Percentiles rank a stretch among this genome's conserved stretches.
phyloP scores from a whole-genome alignment of 2,329 filamentous ascomycete genomes.

The Endothia cerciana region DNA sequence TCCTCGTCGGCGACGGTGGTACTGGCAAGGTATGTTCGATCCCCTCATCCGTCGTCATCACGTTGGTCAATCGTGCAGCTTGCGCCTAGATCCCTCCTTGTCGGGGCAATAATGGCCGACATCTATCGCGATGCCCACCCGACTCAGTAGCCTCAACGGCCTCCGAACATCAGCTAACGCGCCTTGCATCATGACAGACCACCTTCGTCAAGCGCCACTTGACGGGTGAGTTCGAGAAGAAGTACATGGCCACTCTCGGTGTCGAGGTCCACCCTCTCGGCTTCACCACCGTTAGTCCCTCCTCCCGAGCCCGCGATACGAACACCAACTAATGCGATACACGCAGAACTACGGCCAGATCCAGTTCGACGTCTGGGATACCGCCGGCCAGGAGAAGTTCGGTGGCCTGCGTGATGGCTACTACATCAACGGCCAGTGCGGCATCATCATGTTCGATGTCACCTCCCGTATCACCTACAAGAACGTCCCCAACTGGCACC shows the following conservation, averaged over 20 bases:
- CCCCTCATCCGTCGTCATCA: constrained; percentile 26
- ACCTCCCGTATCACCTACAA: constrained; percentile 99
- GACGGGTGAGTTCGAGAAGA: constrained; percentile 99
- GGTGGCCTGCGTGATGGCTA: constrained; percentile 98
- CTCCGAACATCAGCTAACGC: constrained; percentile 18
- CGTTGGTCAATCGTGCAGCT: constrained; percentile 27
- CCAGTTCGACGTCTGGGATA: constrained; percentile 99
- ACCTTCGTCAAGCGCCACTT: constrained; percentile 99
- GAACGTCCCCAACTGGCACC: constrained; percentile 99
- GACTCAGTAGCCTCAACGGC: constrained; percentile 15
- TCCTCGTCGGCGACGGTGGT: constrained; percentile 98
- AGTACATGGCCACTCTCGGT: constrained; percentile 99
- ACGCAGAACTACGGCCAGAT: constrained; percentile 88
- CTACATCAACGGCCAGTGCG: constrained; percentile 99
- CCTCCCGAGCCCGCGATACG: constrained; percentile 31
- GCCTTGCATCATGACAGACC: constrained; percentile 64
- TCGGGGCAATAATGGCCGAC: constrained; percentile 19
- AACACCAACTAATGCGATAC: constrained; percentile 26
- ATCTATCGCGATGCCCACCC: constrained; percentile 30
- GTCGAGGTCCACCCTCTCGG: constrained; percentile 98
- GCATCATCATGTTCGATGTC: constrained; percentile 99
- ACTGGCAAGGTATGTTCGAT: constrained; percentile 86
- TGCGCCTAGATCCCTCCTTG: constrained; percentile 28
- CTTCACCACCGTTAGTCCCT: constrained; percentile 87
- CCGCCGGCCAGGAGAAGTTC: constrained; percentile 98